These are phyloP conservation scores for Bocquillonia castaneifolia DNA, from an alignment of 441 rosid species.

Conservation along the genomic window DNA sequence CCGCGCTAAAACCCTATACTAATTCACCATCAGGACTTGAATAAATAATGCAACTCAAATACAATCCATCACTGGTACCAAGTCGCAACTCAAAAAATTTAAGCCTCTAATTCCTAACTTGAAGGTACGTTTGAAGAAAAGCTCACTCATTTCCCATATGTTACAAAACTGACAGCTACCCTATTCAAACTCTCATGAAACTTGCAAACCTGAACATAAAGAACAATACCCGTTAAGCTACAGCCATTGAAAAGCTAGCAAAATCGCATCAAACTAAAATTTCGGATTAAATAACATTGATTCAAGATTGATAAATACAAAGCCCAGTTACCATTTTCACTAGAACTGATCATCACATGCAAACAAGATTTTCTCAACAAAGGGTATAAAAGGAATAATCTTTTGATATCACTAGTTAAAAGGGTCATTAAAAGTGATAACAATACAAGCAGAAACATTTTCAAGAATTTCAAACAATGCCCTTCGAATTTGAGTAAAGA, in stretches of 20 bases:
- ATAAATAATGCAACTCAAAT: background rate
- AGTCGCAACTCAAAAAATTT: background rate
- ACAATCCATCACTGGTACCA: background rate
- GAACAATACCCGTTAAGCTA: background rate
- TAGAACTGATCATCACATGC: background rate
- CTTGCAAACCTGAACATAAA: conserved; percentile 1
- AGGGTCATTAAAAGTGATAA: too few relatives aligned
- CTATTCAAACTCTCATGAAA: background rate
- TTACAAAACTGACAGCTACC: background rate
- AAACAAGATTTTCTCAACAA: background rate
- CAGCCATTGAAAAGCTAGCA: background rate
- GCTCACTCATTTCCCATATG: background rate
- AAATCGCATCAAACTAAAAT: background rate
- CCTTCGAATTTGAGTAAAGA: too few relatives aligned
- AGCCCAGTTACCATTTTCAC: background rate
- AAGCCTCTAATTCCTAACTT: background rate
- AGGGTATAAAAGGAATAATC: background rate
- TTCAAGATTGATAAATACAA: too few relatives aligned
- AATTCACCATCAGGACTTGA: too few relatives aligned
- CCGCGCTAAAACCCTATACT: too few relatives aligned
- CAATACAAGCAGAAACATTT: background rate
- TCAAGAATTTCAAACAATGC: background rate
- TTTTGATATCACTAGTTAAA: background rate
- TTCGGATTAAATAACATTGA: background rate
- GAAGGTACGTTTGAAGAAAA: background rate